phyloP scores from a whole-genome alignment of 345 rosid genomes.

The Linum tenue region DNA sequence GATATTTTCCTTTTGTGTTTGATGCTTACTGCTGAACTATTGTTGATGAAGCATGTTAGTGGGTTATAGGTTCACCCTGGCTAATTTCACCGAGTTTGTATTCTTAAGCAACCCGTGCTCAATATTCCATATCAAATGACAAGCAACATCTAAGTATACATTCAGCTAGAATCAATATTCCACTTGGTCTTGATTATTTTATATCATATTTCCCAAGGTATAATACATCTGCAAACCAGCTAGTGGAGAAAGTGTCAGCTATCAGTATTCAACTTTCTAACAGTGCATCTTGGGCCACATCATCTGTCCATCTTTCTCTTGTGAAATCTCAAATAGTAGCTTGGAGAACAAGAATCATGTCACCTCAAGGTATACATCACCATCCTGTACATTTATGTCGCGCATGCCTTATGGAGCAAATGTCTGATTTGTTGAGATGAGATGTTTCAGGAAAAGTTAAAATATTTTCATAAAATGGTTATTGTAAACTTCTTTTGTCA shows the following conservation, averaged over 20 bases:
- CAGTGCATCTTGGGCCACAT: conserved; percentile 47
- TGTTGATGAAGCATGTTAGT: no score
- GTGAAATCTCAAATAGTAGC: conserved; percentile 51
- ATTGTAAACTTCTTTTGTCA: conserved; percentile 21
- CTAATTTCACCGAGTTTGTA: no score
- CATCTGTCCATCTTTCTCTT: conserved; percentile 46
- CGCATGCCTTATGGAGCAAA: not conserved
- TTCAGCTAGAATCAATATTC: not conserved
- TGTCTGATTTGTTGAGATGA: not conserved
- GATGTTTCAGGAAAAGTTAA: conserved; percentile 8
- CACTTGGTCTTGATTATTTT: conserved; percentile 15
- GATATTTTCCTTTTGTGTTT: no score
- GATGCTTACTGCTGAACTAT: no score
- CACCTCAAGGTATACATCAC: conserved; percentile 56
- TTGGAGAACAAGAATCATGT: conserved; percentile 79
- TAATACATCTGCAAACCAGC: conserved; percentile 32
- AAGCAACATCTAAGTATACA: no score
- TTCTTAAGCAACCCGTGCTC: no score
- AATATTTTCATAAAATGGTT: not conserved
- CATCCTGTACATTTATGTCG: not conserved
- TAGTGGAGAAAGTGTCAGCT: conserved; percentile 36
- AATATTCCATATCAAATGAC: no score
- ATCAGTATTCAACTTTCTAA: conserved; percentile 62
- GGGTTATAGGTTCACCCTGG: no score
- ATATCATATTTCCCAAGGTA: conserved; percentile 34